Conservation (phyloP, 352 stramenopile species). For the Phytopythium litorale region DNA sequence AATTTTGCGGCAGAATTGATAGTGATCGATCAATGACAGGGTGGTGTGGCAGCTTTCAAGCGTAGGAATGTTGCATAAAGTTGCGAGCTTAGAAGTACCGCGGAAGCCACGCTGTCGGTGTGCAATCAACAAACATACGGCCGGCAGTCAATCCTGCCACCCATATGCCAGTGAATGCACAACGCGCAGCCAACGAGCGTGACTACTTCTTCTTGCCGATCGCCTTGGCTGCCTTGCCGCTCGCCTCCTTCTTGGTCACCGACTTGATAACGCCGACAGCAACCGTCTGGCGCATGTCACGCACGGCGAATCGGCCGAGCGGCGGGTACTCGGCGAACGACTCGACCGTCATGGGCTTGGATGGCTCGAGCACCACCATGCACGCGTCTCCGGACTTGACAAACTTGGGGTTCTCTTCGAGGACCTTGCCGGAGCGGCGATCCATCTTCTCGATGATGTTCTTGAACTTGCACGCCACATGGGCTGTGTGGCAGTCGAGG, state of each 20-base stretch:
- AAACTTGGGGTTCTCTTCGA: slow-evolving; percentile 93
- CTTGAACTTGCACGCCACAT: slow-evolving; percentile 95
- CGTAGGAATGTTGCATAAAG: no score
- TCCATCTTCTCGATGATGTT: slow-evolving; percentile 97
- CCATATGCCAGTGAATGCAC: neutral
- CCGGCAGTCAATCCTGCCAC: neutral
- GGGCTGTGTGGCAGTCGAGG: slow-evolving; percentile 97
- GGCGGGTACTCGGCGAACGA: slow-evolving; percentile 96
- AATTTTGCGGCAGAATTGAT: neutral
- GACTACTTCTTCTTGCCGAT: neutral
- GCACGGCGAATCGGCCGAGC: slow-evolving; percentile 94
- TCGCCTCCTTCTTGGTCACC: slow-evolving; percentile 25
- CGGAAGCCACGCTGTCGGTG: neutral
- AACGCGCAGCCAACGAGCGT: neutral
- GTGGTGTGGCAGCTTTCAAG: neutral
- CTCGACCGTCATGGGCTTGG: slow-evolving; percentile 95
- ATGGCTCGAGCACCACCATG: slow-evolving; percentile 93
- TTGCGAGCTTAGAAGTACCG: no score
- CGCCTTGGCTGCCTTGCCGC: neutral
- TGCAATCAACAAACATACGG: neutral
- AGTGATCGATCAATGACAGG: neutral
- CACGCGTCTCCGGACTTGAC: slow-evolving; percentile 96
- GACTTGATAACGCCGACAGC: slow-evolving; percentile 97
- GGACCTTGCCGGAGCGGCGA: slow-evolving; percentile 91
- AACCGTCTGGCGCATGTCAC: slow-evolving; percentile 96